Evolutionary conservation across 164 flowering plant genomes (phyloP).

Genomic region (Kingdonia uniflora): DNA sequence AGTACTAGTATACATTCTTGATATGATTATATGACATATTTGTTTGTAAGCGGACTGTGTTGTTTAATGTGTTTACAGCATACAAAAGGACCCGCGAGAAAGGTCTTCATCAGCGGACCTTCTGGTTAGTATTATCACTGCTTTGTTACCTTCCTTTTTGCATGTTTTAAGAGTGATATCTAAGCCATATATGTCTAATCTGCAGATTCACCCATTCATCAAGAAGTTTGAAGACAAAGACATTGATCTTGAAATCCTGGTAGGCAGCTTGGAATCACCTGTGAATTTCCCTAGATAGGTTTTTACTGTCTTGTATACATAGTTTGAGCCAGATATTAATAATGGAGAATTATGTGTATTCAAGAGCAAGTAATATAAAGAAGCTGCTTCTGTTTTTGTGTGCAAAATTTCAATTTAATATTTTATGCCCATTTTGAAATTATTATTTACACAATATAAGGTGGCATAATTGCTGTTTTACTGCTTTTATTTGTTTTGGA

Average conservation of each 20-base stretch:
- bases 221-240: constrained; percentile 91
- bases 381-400: too few relatives aligned
- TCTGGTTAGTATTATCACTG: constrained; percentile 42
- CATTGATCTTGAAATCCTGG: constrained; percentile 64
- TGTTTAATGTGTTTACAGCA: constrained; percentile 40
- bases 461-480: too few relatives aligned
- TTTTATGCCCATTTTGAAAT: too few relatives aligned
- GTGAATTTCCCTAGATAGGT: constrained; percentile 51
- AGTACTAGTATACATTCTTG: too few relatives aligned
- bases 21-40: too few relatives aligned
- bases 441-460: too few relatives aligned
- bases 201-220: constrained; percentile 84
- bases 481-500: too few relatives aligned
- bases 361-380: too few relatives aligned
- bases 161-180: neutral
- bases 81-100: constrained; percentile 78
- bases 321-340: too few relatives aligned
- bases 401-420: too few relatives aligned
- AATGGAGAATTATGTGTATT: too few relatives aligned
- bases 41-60: too few relatives aligned
- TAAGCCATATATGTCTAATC: neutral
- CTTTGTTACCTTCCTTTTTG: neutral
- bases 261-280: constrained; percentile 74
- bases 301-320: neutral
- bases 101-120: constrained; percentile 80